Conservation (phyloP, 176 grass and related monocot species). For the Avena sativa region DNA sequence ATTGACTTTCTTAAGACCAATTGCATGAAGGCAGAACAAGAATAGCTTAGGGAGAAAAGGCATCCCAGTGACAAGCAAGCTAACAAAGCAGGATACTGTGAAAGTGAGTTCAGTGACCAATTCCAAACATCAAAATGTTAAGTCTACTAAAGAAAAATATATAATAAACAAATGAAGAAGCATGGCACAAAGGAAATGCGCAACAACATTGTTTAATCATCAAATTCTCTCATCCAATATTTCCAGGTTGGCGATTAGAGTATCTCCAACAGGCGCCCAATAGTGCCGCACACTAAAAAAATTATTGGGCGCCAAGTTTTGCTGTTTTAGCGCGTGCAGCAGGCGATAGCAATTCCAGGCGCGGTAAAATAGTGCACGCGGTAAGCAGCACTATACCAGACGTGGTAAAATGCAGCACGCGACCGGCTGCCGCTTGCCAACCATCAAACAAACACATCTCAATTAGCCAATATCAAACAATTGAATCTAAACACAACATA, state of each 20-base stretch:
- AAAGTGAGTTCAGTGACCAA: conserved; percentile 8
- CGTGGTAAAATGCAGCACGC: too few relatives aligned
- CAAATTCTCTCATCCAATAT: conserved; percentile 7
- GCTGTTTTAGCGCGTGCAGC: too few relatives aligned
- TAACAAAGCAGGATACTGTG: conserved; percentile 15
- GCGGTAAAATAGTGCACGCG: too few relatives aligned
- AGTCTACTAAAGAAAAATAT: background rate
- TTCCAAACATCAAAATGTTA: background rate
- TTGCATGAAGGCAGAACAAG: background rate
- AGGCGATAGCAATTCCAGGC: too few relatives aligned
- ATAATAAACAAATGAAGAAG: conserved; percentile 6
- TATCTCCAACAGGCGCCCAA: too few relatives aligned
- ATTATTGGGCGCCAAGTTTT: too few relatives aligned
- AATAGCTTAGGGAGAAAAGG: conserved; percentile 26
- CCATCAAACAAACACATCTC: too few relatives aligned
- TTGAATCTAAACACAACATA: too few relatives aligned
- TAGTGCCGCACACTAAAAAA: too few relatives aligned
- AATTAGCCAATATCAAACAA: too few relatives aligned
- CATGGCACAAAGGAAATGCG: background rate
- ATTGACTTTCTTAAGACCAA: background rate
- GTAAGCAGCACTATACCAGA: background rate
- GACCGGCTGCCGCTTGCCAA: too few relatives aligned
- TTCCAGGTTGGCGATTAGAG: background rate
- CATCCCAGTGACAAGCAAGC: background rate
- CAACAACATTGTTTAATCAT: background rate